Base-by-base conservation (phyloP, 2,329 filamentous ascomycete species). In the Epichloe typhina region DNA sequence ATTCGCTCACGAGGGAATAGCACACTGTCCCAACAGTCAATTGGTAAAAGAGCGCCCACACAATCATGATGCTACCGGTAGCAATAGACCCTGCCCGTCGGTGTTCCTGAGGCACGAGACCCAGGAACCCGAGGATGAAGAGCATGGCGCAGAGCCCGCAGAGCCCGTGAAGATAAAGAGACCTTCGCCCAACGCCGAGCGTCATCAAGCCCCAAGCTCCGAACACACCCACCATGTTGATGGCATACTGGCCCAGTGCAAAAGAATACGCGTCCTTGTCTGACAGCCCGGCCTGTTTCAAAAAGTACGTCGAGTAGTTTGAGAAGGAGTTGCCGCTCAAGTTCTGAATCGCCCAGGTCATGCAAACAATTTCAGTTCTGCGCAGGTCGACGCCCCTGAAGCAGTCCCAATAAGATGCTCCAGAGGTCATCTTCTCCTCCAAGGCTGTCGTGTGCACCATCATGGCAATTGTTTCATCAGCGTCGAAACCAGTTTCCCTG, bases 381-480 rank as follows among this genome's bases (percentile, higher is more conserved):
- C 88, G 83, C 46, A 83, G 71, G 62, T 95, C 83, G 12, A 79
- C 77, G 11, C 88, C 88, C 63, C 76, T 83, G 76, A 95, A 94
- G 69, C 88, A 95, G 65, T 95, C 88, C 58, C 78, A 67, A 65
- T 93, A 95, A 49, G 75, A 82, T 5, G 86, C 80, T 33, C 88
- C 88, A 6, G 71, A 69, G 4, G 86, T 89, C 49, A 88, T 85
- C 66, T 78, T 76, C 61, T 86, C 76, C 64, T 95, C 89, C 11
- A 94, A 71, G 0, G 84, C 84, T 0, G 86, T 90, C 0, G 88
- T 95, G 62, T 94, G 87, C 1, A 88, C 80, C 86, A 95, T 95
- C 87, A 95, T 94, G 59, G 86, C 83, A 47, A 95, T 74, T 0
- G 87, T 93, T 68, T 93, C 87, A 55, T 94, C 85, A 11, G 85